Conservation (phyloP, 371 early-diverging fungal genomes). For the Syncephalastrum racemosum region DNA sequence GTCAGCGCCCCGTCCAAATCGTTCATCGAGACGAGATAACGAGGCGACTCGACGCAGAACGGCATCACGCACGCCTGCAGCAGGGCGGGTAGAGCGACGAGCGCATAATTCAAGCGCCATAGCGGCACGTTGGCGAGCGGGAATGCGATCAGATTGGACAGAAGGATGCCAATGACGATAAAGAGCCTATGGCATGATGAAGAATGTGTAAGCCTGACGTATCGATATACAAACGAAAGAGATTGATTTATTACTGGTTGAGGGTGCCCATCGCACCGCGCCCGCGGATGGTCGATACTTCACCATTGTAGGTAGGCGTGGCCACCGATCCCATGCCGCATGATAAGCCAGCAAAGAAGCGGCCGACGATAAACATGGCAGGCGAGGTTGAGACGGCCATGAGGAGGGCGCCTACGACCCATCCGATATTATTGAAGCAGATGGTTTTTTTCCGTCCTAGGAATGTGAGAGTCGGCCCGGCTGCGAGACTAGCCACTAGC, state of each 20-base stretch:
- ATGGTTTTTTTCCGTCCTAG: slow-evolving; percentile 69
- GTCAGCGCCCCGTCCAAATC: slow-evolving; percentile 40
- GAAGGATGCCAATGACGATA: slow-evolving; percentile 66
- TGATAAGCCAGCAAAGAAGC: slow-evolving; percentile 78
- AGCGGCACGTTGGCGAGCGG: slow-evolving; percentile 52
- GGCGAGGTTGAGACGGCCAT: slow-evolving; percentile 52
- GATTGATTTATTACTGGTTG: slow-evolving; percentile 53
- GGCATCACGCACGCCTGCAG: slow-evolving; percentile 62
- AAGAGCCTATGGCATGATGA: slow-evolving; percentile 45
- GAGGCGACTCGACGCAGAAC: slow-evolving; percentile 71
- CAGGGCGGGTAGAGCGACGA: slow-evolving; percentile 62
- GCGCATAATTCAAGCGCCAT: slow-evolving; percentile 59
- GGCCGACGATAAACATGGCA: slow-evolving; percentile 70
- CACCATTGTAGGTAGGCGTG: slow-evolving; percentile 81
- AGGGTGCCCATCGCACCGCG: slow-evolving; percentile 76
- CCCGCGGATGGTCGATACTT: slow-evolving; percentile 68
- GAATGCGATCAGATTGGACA: slow-evolving; percentile 54
- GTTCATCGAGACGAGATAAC: slow-evolving; percentile 55
- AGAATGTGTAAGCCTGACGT: background rate
- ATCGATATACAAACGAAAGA: background rate
- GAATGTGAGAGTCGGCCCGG: slow-evolving; percentile 55
- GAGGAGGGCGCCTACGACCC: slow-evolving; percentile 62
- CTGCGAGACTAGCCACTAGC: slow-evolving; percentile 63
- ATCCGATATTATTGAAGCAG: slow-evolving; percentile 59
- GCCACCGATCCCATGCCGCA: slow-evolving; percentile 77